Conservation (phyloP, 352 stramenopile genomes). For the Phytophthora citrophthora region DNA sequence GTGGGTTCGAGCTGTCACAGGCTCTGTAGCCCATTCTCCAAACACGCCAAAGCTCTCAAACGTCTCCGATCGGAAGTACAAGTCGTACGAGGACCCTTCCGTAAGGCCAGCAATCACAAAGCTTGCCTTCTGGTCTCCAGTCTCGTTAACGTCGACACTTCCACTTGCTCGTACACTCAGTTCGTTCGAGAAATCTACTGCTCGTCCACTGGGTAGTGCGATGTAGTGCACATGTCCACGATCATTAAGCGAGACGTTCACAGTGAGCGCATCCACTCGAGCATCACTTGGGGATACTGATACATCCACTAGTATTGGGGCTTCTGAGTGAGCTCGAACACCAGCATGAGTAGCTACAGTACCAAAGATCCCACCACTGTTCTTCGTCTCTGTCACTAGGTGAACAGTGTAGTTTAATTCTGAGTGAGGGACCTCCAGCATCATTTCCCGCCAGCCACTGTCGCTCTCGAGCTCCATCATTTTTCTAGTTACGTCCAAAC, state of each 20-base stretch:
- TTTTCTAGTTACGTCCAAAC: constrained; percentile 39
- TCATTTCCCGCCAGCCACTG: constrained; percentile 61
- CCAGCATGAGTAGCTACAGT: constrained; percentile 65
- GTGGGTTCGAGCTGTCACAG: constrained; percentile 61
- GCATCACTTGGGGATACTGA: constrained; percentile 59
- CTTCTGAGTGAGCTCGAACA: constrained; percentile 57
- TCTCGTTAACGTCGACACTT: constrained; percentile 34
- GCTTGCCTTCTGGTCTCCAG: constrained; percentile 15
- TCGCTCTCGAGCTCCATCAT: constrained; percentile 34
- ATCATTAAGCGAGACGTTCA: constrained; percentile 53
- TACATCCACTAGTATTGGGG: constrained; percentile 45
- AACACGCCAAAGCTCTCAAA: constrained; percentile 77
- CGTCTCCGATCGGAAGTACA: constrained; percentile 80
- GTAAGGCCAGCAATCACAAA: constrained; percentile 62
- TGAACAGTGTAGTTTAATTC: constrained; percentile 76
- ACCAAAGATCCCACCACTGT: constrained; percentile 75
- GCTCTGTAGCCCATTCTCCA: constrained; percentile 55
- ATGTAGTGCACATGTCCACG: constrained; percentile 72
- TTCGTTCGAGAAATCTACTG: constrained; percentile 17
- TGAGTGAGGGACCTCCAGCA: constrained; percentile 56
- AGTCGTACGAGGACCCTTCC: constrained; percentile 67
- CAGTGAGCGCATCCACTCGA: constrained; percentile 68
- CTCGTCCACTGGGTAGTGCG: constrained; percentile 43
- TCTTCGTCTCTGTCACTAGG: constrained; percentile 73
- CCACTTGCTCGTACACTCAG: constrained; percentile 32